These are phyloP conservation scores for Coemansia aciculifera DNA, from an alignment of 192 early-diverging fungal species.

Conservation along the genomic window DNA sequence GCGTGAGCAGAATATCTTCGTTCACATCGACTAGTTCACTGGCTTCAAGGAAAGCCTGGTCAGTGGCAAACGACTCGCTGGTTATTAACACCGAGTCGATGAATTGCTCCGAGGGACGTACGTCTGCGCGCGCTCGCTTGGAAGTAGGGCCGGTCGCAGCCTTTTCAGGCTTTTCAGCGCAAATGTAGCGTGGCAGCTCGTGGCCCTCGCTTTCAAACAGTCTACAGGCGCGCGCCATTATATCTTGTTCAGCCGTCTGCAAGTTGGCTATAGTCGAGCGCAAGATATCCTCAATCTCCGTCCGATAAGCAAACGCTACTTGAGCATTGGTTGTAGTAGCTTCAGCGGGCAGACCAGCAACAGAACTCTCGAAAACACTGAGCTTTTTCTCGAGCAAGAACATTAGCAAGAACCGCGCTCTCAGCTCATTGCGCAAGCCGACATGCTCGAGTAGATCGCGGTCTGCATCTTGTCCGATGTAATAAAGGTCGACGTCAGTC, in stretches of 20 bases:
- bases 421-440: constrained; percentile 61
- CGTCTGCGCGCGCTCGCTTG: not conserved
- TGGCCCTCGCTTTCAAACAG: constrained; percentile 9
- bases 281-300: constrained; percentile 33
- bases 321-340: constrained; percentile 37
- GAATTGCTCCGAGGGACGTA: constrained; percentile 11
- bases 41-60: constrained; percentile 25
- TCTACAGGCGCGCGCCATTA: constrained; percentile 16
- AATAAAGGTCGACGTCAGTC: constrained; percentile 56
- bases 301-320: constrained; percentile 58
- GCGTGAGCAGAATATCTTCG: constrained; percentile 19
- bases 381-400: constrained; percentile 53
- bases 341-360: not conserved
- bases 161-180: not conserved
- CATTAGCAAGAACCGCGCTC: constrained; percentile 55
- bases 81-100: constrained; percentile 24
- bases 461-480: constrained; percentile 12
- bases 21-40: constrained; percentile 33
- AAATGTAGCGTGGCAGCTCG: constrained; percentile 20
- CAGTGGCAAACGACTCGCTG: constrained; percentile 22
- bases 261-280: constrained; percentile 15
- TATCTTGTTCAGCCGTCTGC: not conserved
- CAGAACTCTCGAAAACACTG: constrained; percentile 14
- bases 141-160: not conserved
- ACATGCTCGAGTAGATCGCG: constrained; percentile 34